Base-by-base conservation (phyloP, 257 asterid species). In the Anisodus acutangulus region DNA sequence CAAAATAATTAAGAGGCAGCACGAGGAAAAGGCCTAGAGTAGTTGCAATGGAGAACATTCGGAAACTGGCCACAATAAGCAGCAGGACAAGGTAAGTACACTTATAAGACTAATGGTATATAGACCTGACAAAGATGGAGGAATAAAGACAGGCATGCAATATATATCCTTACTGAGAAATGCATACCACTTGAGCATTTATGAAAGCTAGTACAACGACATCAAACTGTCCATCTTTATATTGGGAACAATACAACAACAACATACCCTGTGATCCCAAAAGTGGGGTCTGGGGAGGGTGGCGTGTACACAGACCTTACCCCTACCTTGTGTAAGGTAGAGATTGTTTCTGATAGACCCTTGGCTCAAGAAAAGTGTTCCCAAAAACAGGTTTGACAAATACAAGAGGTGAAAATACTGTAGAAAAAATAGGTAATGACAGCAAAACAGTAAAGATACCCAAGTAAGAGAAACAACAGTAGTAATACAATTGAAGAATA, bases 1-100 rank as follows among this genome's bases (percentile, higher is more conserved):
- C 89, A 13, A 79, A 81, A 69, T 70, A 87, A 81, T 87, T 87
- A 60, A 87, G 85, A 11, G 89, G 89, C 53, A 87, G 87, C 78
- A 85, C 87, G 62, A 87, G 26, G 47, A 82, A 87, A 54, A 87
- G 22, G 70, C 89, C 87, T 63, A 87, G 60, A 83, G 85, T 82
- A 62, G 70, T 84, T 78, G 87, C 87, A 59, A 85, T 4, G 19
- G 84, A 81, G 55, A 69, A 78, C 78, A 87, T 80, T 83, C 83
- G 80, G 78, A 87, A 71, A 74, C 89, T 85, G 85, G 17, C 86
- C 83, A 17, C 51, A 84, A 2, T 43, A 64, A 67, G 51, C 45
- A 60, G 60, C 26, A 51, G 39, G 47, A 74, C 26, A 80, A 54
- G 79, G 49, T 80, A 85, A 47, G 45, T 17, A 41, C 69, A 55